Percentiles rank a stretch among this genome's conserved stretches.
These are phyloP conservation scores for Pezicula carpinea DNA, from an alignment of 2,329 filamentous ascomycete genomes.

Conservation along the genomic window DNA sequence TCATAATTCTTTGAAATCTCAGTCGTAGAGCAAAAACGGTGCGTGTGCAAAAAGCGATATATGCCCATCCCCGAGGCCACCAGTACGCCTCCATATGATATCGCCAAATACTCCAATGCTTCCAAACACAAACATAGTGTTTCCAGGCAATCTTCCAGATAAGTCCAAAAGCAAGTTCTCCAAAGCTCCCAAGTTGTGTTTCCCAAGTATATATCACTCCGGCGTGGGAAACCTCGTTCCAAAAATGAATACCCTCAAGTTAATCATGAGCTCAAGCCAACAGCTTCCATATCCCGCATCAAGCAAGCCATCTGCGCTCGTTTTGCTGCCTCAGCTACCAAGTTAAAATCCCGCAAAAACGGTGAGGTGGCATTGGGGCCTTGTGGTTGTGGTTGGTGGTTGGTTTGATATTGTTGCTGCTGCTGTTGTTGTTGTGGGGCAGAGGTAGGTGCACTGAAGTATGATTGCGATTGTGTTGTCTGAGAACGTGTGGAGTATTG, in stretches of 20 bases:
- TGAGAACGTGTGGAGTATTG: constrained; percentile 15
- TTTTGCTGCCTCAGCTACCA: constrained; percentile 90
- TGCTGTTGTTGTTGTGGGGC: constrained; percentile 14
- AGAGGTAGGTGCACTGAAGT: constrained; percentile 12
- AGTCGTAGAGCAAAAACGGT: too few relatives aligned
- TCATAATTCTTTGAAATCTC: too few relatives aligned
- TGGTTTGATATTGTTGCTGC: constrained; percentile 17
- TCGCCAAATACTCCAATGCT: background rate
- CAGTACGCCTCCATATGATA: too few relatives aligned
- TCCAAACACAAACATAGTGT: background rate
- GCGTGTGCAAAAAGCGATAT: too few relatives aligned
- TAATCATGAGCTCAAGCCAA: constrained; percentile 17
- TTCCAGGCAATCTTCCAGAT: background rate
- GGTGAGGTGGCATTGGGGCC: constrained; percentile 46
- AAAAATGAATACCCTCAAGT: too few relatives aligned
- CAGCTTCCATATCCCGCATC: constrained; percentile 74
- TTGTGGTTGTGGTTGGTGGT: constrained; percentile 13
- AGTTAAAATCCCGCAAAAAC: constrained; percentile 76
- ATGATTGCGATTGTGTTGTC: constrained; percentile 10
- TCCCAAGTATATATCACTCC: background rate
- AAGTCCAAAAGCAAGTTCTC: too few relatives aligned
- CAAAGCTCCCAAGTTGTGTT: too few relatives aligned
- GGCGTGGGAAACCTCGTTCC: background rate
- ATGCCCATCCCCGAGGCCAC: too few relatives aligned
- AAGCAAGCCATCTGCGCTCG: constrained; percentile 85